Conservation (phyloP, 2,329 filamentous ascomycete species). For the Ophidiomyces ophidiicola region DNA sequence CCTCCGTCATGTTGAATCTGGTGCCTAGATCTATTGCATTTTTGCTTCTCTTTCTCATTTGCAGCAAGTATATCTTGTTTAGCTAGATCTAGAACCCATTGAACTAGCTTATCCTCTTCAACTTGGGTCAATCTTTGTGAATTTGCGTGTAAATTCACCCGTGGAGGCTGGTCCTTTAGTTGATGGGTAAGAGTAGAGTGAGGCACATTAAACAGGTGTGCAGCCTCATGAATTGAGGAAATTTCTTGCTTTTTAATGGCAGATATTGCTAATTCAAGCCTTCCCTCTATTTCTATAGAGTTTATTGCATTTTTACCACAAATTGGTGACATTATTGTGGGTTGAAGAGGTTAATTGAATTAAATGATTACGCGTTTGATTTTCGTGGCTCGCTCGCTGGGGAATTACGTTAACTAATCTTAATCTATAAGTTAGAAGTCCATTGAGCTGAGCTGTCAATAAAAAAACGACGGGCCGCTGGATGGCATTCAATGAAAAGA, state of each 20-base stretch:
- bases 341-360: too few relatives aligned
- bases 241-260: conserved; percentile 11
- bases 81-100: conserved; percentile 1
- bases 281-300: conserved; percentile 7
- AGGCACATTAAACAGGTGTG: conserved; percentile 3
- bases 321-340: too few relatives aligned
- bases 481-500: too few relatives aligned
- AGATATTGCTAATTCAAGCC: conserved; percentile 6
- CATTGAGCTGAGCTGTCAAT: too few relatives aligned
- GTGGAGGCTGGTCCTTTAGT: conserved; percentile 1
- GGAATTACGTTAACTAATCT: too few relatives aligned
- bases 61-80: background rate
- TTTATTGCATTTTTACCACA: conserved; percentile 5
- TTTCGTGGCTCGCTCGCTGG: too few relatives aligned
- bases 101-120: conserved; percentile 8
- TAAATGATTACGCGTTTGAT: too few relatives aligned
- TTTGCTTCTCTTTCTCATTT: conserved; percentile 1
- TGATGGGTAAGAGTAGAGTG: conserved; percentile 2
- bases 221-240: conserved; percentile 10
- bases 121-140: background rate
- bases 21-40: background rate
- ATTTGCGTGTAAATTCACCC: conserved; percentile 5
- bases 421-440: too few relatives aligned
- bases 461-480: too few relatives aligned
- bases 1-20: background rate